Base-by-base conservation (phyloP, 1,284 basidiomycete species). In the Inonotus hispidus region DNA sequence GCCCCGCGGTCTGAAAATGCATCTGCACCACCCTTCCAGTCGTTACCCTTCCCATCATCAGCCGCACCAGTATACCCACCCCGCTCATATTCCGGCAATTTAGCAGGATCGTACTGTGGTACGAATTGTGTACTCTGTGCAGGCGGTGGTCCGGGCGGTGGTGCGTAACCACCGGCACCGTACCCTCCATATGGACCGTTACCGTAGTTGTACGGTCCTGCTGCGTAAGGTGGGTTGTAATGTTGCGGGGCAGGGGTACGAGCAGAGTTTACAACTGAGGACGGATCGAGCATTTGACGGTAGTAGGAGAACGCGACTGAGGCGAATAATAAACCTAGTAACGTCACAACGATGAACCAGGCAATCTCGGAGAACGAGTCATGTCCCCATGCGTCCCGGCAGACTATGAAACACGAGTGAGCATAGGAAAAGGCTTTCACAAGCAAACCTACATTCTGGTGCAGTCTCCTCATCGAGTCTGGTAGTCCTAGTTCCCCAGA, bases 261-360 rank as follows among this genome's bases (percentile, higher is more conserved):
- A 13, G 67, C 68, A 46, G 73, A 63, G 66, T 74, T 76, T n/a
- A 65, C 76, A 57, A 70, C 70, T 25, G 75, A 76, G 4, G 72
- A 67, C 0, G 90, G 88, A 70, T 92, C 87, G 32, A 82, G 77
- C 8, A 83, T 69, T 73, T 93, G 90, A 25, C 84, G 82, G 70
- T 87, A 85, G 74, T 85, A 93, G 8, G 78, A 76, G 68, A 86
- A 85, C 1, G 83, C 80, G 65, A 88, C 71, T 55, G 80, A 66
- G 39, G 81, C 77, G 75, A 90, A 89, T 58, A 90, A 69, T 21
- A 77, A 64, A 59, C 84, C 75, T 43, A 85, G 67, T 54, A 81
- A 46, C 58, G 79, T 74, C 35, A 77, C 80, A 69, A 83, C 71
- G 67, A 87, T 71, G 61, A 88, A 77, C 65, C 79, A 79, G 49